A percentile compares a stretch with the other conserved stretches of the same genome.
phyloP scores from a whole-genome alignment of 2,329 filamentous ascomycete species.

The Rosellinia necatrix region DNA sequence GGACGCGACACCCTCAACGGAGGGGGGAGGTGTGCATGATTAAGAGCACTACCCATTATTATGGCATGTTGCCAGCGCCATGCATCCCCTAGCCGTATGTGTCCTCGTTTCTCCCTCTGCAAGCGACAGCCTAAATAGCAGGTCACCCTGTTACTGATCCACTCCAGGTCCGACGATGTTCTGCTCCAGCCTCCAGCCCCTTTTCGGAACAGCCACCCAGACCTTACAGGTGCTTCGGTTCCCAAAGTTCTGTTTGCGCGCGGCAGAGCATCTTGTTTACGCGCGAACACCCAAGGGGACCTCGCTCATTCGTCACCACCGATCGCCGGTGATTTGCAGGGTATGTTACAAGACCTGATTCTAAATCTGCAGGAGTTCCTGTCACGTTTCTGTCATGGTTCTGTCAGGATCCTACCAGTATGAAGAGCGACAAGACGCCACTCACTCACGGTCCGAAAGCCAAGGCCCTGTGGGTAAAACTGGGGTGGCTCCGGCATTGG shows the following conservation, averaged over 20 bases:
- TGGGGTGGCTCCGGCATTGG: slow-evolving; percentile 18
- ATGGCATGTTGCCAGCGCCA: slow-evolving; percentile 14
- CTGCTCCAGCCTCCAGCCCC: slow-evolving; percentile 17
- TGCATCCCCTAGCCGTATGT: not conserved
- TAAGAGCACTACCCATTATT: slow-evolving; percentile 11
- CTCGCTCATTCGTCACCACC: not conserved
- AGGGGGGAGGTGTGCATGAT: slow-evolving; percentile 7
- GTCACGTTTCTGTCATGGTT: too few species aligned
- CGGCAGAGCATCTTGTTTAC: not conserved
- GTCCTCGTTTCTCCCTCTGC: slow-evolving; percentile 27
- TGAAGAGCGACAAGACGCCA: too few species aligned
- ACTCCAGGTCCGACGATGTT: slow-evolving; percentile 17
- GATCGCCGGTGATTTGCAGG: not conserved
- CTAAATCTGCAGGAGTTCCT: slow-evolving; percentile 7
- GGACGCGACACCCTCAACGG: slow-evolving; percentile 3
- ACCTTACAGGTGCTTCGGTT: too few species aligned
- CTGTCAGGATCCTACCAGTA: too few species aligned
- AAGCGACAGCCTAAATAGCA: slow-evolving; percentile 40
- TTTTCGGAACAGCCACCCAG: slow-evolving; percentile 6
- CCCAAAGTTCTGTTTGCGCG: not conserved
- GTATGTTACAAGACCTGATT: slow-evolving; percentile 1
- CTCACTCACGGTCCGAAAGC: not conserved
- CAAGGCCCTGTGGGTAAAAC: slow-evolving; percentile 3
- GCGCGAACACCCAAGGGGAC: not conserved
- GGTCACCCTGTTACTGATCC: slow-evolving; percentile 21